A percentile compares a stretch with the other conserved stretches of the same genome.
phyloP scores from a whole-genome alignment of 192 early-diverging fungal genomes.

The Umbelopsis ramanniana region DNA sequence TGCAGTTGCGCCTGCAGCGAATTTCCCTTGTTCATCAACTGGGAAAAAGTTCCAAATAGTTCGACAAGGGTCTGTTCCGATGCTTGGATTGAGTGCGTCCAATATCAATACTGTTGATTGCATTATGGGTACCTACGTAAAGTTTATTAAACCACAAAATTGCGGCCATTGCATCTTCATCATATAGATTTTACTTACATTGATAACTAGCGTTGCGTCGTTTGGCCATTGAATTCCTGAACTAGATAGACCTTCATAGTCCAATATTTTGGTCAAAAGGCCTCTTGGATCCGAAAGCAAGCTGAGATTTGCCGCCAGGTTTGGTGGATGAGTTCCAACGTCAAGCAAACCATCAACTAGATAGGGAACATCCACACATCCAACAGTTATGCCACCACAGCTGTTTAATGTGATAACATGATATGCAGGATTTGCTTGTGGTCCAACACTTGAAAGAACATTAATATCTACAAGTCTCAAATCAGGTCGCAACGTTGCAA shows the following conservation, averaged over 20 bases:
- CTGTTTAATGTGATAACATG: background rate
- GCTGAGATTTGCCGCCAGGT: background rate
- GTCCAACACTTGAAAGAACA: background rate
- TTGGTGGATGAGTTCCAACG: too few species aligned
- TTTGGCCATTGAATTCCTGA: background rate
- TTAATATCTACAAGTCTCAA: background rate
- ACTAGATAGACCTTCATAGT: background rate
- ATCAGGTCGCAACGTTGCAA: background rate
- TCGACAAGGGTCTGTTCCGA: background rate
- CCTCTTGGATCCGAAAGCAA: background rate
- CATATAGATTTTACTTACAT: background rate
- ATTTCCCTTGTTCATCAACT: background rate
- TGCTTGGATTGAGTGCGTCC: background rate
- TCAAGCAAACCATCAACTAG: too few species aligned
- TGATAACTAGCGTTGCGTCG: background rate
- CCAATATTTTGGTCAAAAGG: background rate
- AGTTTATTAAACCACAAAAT: background rate
- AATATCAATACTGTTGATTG: background rate
- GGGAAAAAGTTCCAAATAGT: slow-evolving; percentile 3
- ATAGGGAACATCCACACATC: background rate
- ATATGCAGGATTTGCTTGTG: background rate
- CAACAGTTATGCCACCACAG: background rate
- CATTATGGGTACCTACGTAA: background rate
- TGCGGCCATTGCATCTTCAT: background rate
- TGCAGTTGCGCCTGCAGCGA: background rate